Evolutionary conservation across 345 rosid species (phyloP).

Genomic region (Citrus sinensis): DVS_A1.0 CM039168.1:29850501-29851000

Average conservation of each 20-base stretch:
- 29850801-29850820: slow-evolving; percentile 69
- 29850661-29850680: slow-evolving; percentile 93
- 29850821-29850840: slow-evolving; percentile 85
- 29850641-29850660: slow-evolving; percentile 90
- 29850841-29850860: slow-evolving; percentile 78
- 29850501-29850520: slow-evolving; percentile 75
- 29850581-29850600: slow-evolving; percentile 96
- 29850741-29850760: slow-evolving; percentile 66
- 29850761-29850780: slow-evolving; percentile 66
- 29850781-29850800: slow-evolving; percentile 57
- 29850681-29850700: slow-evolving; percentile 73
- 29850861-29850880: slow-evolving; percentile 78
- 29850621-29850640: slow-evolving; percentile 76
- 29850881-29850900: slow-evolving; percentile 95
- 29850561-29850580: slow-evolving; percentile 97
- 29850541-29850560: slow-evolving; percentile 99
- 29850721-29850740: slow-evolving; percentile 81
- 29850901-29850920: slow-evolving; percentile 82
- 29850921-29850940: slow-evolving; percentile 91
- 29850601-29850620: slow-evolving; percentile 91
- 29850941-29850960: slow-evolving; percentile 97
- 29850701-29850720: slow-evolving; percentile 95
- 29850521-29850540: slow-evolving; percentile 87
- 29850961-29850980: slow-evolving; percentile 85
- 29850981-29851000: slow-evolving; percentile 96